phyloP scores from a whole-genome alignment of 163 green algal genomes.

The Scenedesmus sp. region DNA sequence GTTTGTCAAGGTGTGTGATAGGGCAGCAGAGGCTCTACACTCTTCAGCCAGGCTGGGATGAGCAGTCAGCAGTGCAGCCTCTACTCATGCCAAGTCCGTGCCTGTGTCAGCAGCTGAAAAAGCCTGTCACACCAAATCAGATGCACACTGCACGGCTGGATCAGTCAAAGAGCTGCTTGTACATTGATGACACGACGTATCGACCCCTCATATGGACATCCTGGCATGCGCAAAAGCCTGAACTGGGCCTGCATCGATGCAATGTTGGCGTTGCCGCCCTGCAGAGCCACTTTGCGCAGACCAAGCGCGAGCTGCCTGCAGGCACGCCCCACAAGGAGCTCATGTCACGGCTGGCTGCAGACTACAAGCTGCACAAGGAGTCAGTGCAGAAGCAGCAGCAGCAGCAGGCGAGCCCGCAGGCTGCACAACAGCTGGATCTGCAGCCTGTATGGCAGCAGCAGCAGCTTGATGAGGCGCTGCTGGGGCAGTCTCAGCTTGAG shows the following conservation, averaged over 20 bases:
- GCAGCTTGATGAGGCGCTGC: not conserved
- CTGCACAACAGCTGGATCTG: not conserved
- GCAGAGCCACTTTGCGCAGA: not conserved
- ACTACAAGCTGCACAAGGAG: slow-evolving; percentile 36
- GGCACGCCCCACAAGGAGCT: slow-evolving; percentile 43
- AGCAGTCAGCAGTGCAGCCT: too few species aligned
- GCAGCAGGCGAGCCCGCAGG: not conserved
- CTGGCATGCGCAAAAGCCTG: not conserved
- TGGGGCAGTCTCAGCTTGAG: not conserved
- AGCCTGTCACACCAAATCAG: too few species aligned
- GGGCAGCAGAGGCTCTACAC: not conserved
- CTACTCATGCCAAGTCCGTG: too few species aligned
- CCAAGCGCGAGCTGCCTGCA: slow-evolving; percentile 17
- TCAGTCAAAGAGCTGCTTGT: too few species aligned
- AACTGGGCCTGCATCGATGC: not conserved
- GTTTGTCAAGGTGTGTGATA: slow-evolving; percentile 35
- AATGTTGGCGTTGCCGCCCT: not conserved
- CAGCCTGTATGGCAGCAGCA: not conserved
- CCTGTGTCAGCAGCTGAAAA: too few species aligned
- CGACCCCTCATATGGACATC: too few species aligned
- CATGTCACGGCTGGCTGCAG: slow-evolving; percentile 37
- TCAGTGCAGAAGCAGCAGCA: slow-evolving; percentile 26
- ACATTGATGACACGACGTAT: too few species aligned
- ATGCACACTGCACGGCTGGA: too few species aligned
- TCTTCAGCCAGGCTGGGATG: too few species aligned